phyloP scores from a whole-genome alignment of 805 yeast species.

The Yarrowia sp. region DNA sequence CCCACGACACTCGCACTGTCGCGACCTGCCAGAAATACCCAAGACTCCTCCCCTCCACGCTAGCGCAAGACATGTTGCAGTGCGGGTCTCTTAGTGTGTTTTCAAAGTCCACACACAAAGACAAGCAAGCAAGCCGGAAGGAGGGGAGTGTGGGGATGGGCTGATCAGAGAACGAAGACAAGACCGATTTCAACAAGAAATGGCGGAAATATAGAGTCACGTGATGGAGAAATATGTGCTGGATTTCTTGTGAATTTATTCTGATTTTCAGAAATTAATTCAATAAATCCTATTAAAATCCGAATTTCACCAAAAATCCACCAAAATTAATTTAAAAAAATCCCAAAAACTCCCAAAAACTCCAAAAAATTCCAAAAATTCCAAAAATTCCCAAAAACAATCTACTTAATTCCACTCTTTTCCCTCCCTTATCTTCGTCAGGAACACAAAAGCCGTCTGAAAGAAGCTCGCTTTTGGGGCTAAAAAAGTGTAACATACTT shows the following conservation, averaged over 20 bases:
- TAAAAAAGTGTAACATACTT: slow-evolving; percentile 8
- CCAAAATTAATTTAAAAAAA: too few species aligned
- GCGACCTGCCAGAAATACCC: too few species aligned
- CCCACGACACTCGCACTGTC: neutral
- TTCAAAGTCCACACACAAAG: neutral
- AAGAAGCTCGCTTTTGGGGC: neutral
- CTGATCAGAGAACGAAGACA: too few species aligned
- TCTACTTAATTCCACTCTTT: too few species aligned
- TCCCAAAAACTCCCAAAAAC: too few species aligned
- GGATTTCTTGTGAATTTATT: neutral
- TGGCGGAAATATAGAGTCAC: too few species aligned
- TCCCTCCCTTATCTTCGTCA: neutral
- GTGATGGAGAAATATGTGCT: too few species aligned
- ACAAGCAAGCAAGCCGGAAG: slow-evolving; percentile 15
- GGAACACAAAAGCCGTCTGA: neutral
- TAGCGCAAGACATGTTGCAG: slow-evolving; percentile 22
- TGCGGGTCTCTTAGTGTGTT: slow-evolving; percentile 24
- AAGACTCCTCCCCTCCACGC: neutral
- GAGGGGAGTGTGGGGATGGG: slow-evolving; percentile 18
- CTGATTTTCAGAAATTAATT: neutral
- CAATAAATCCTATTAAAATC: too few species aligned
- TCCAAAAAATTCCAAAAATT: neutral
- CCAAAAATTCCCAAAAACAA: neutral
- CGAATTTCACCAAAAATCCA: too few species aligned
- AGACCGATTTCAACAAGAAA: too few species aligned